Evolutionary conservation across 306 rosid species (phyloP).

Genomic region (Luffa acutangula): DNA sequence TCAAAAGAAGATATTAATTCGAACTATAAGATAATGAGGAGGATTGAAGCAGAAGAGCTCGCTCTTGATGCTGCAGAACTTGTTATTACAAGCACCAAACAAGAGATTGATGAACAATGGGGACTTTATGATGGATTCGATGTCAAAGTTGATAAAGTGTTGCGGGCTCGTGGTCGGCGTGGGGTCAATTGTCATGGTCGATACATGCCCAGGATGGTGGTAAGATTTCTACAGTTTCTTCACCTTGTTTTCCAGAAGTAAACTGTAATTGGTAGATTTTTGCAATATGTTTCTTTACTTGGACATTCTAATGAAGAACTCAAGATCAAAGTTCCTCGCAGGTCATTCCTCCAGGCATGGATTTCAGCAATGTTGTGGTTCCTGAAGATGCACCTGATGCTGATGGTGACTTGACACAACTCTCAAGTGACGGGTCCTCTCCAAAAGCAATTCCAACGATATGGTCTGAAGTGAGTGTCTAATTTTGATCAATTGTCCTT

Average conservation of each 20-base stretch:
- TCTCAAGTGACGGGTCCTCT: constrained; percentile 34
- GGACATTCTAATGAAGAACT: constrained; percentile 9
- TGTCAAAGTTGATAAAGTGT: constrained; percentile 79
- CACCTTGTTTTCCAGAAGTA: background rate
- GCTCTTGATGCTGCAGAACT: constrained; percentile 86
- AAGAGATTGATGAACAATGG: constrained; percentile 92
- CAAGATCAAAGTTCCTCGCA: constrained; percentile 14
- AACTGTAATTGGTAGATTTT: background rate
- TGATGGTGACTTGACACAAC: constrained; percentile 57
- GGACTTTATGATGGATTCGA: constrained; percentile 90
- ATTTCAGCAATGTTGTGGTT: constrained; percentile 66
- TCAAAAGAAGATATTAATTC: constrained; percentile 87
- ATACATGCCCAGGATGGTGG: constrained; percentile 95
- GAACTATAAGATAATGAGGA: constrained; percentile 75
- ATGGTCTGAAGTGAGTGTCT: constrained; percentile 71
- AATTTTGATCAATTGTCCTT: background rate
- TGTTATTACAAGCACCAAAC: constrained; percentile 85
- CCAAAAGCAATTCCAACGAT: constrained; percentile 65
- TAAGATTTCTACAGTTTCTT: constrained; percentile 17
- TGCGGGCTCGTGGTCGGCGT: constrained; percentile 80
- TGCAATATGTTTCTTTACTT: background rate
- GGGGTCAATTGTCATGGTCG: constrained; percentile 81
- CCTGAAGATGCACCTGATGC: constrained; percentile 58
- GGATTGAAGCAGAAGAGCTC: constrained; percentile 88
- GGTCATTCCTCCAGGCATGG: constrained; percentile 97